Conservation (phyloP, 2,329 filamentous ascomycete genomes). For the Colletotrichum camelliae region DNA sequence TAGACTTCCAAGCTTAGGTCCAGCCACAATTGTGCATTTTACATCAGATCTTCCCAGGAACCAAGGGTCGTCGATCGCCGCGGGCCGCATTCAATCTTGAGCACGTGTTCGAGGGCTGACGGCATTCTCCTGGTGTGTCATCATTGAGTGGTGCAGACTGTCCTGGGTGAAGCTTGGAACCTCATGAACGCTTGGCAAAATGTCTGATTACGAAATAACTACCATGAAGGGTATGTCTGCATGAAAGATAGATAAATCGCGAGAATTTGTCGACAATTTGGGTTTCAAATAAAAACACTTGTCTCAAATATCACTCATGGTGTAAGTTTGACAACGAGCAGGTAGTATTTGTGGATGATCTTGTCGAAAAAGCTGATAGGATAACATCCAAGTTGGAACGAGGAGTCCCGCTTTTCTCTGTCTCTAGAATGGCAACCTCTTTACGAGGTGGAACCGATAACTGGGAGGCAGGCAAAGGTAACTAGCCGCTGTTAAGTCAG, state of each 20-base stretch:
- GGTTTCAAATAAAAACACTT: accelerated
- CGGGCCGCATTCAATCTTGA: not conserved
- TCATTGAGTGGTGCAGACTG: not conserved
- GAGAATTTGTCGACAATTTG: not conserved
- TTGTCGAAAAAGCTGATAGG: not conserved
- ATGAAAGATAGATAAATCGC: accelerated
- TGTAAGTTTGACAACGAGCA: not conserved
- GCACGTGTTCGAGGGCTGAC: not conserved
- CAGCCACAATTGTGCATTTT: not conserved
- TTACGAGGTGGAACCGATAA: not conserved
- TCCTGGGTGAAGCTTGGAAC: not conserved
- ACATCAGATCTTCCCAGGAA: not conserved
- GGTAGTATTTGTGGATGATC: not conserved
- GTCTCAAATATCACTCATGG: accelerated
- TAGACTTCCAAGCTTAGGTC: not conserved
- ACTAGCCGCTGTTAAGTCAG: not conserved
- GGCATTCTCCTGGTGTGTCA: not conserved
- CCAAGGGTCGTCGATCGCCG: not conserved
- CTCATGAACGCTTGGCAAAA: not conserved
- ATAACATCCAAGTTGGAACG: not conserved
- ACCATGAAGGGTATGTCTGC: not conserved
- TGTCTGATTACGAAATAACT: not conserved
- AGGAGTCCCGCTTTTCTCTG: not conserved
- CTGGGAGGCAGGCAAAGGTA: no score
- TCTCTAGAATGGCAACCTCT: not conserved